phyloP scores from a whole-genome alignment of 306 rosid genomes.

The Crataegus laevigata region DNA sequence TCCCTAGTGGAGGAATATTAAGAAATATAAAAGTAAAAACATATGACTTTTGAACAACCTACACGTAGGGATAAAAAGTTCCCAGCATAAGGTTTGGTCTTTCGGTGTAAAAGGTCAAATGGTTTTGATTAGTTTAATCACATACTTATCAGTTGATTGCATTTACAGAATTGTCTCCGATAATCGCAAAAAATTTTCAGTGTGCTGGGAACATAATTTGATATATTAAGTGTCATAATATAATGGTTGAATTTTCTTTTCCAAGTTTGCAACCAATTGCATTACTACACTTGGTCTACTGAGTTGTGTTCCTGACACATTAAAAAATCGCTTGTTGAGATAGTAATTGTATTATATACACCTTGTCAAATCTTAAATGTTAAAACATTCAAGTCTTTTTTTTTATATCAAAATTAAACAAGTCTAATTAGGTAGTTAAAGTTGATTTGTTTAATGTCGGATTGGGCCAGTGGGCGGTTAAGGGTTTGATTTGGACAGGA shows the following conservation, averaged over 20 bases:
- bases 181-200: no score
- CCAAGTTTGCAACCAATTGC: no score
- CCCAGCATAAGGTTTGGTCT: neutral
- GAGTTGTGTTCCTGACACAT: rapidly evolving
- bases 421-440: conserved; percentile 11
- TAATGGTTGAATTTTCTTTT: no score
- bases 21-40: neutral
- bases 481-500: conserved; percentile 20
- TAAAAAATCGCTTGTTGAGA: no score
- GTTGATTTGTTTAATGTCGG: conserved; percentile 23
- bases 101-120: conserved; percentile 18
- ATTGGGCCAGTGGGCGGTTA: conserved; percentile 29
- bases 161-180: neutral
- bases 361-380: no score
- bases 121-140: neutral
- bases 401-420: neutral
- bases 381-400: neutral
- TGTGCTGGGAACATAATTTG: rapidly evolving
- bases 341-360: no score
- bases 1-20: neutral
- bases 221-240: no score
- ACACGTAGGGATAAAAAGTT: no score
- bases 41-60: no score
- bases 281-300: no score
- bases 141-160: neutral